Evolutionary conservation across 371 early-diverging fungal species (phyloP).

Genomic region (Mortierella sp.): DNA sequence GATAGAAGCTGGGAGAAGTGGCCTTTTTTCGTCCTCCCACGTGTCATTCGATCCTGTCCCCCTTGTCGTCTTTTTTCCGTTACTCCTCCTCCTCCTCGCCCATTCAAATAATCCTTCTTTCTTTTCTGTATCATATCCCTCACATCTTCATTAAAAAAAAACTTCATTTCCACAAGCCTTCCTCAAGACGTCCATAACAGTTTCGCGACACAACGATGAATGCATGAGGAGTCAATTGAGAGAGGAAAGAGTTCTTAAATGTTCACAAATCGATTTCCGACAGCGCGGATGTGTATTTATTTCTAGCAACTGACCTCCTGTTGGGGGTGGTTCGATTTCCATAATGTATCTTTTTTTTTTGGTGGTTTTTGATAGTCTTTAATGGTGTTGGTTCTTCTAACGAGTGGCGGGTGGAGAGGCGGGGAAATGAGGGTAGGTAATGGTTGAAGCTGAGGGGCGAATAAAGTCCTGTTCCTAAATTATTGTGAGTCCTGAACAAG

Average conservation of each 20-base stretch:
- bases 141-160: conserved; percentile 1
- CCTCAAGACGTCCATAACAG: background rate
- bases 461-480: background rate
- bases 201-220: too few species aligned
- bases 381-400: background rate
- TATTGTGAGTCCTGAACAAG: background rate
- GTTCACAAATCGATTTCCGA: conserved; percentile 12
- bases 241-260: background rate
- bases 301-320: background rate
- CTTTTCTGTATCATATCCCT: conserved; percentile 4
- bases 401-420: too few species aligned
- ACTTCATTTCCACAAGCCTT: background rate
- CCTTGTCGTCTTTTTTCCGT: background rate
- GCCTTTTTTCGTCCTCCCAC: background rate
- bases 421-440: background rate
- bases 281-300: background rate
- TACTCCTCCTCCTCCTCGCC: background rate
- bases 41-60: background rate
- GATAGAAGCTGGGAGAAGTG: background rate
- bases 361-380: background rate
- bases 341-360: background rate
- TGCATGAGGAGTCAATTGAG: too few species aligned
- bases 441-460: background rate
- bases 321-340: background rate
- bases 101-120: conserved; percentile 6